Conservation (phyloP, 108 stramenopile species). For the Nitzschia inconspicua region DNA sequence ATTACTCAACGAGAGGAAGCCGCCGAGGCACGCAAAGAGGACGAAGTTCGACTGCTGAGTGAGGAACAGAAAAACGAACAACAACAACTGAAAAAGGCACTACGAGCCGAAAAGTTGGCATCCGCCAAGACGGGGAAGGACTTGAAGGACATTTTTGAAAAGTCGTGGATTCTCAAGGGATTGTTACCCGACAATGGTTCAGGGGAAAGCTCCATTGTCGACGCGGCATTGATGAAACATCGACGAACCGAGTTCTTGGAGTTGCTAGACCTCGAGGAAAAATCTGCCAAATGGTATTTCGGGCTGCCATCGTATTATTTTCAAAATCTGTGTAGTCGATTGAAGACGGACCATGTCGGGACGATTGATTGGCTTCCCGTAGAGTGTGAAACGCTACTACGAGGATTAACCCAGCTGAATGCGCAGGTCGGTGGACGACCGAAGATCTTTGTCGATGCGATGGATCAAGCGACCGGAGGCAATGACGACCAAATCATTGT, state of each 20-base stretch:
- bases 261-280: constrained; percentile 43
- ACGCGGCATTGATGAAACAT: no score
- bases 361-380: neutral
- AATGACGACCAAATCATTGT: neutral
- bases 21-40: constrained; percentile 52
- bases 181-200: neutral
- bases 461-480: neutral
- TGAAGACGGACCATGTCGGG: neutral
- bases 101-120: neutral
- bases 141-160: constrained; percentile 2
- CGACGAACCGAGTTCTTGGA: neutral
- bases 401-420: constrained; percentile 1
- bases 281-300: constrained; percentile 57
- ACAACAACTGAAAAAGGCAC: neutral
- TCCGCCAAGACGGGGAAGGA: constrained; percentile 3
- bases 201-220: no score
- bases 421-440: neutral
- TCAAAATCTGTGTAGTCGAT: neutral
- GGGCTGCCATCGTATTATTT: constrained; percentile 8
- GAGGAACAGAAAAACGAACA: constrained; percentile 35
- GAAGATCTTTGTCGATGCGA: constrained; percentile 2
- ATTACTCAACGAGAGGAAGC: constrained; percentile 59
- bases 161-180: constrained; percentile 13
- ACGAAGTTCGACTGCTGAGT: constrained; percentile 48
- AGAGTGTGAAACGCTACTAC: neutral